Evolutionary conservation across 2,329 filamentous ascomycete species (phyloP).

Genomic region (Colletotrichum sp.): DNA sequence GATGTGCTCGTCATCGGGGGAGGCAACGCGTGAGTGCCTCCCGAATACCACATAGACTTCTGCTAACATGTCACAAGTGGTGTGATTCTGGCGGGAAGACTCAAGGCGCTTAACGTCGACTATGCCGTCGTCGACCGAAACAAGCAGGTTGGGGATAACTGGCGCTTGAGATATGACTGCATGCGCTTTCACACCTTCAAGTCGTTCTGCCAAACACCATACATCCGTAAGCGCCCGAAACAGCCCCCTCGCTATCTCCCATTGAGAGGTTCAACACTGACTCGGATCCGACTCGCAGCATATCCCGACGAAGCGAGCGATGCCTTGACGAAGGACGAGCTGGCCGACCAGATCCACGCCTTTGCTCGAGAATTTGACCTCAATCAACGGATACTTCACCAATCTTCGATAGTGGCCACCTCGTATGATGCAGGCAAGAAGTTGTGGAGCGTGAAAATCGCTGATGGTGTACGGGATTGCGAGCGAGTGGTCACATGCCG

Average conservation of each 20-base stretch:
- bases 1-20: constrained; percentile 39
- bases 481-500: constrained; percentile 15
- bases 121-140: constrained; percentile 40
- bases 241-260: fast-evolving
- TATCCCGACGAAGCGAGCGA: constrained; percentile 23
- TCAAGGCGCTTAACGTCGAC: constrained; percentile 41
- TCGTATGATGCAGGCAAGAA: constrained; percentile 23
- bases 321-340: constrained; percentile 26
- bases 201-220: constrained; percentile 38
- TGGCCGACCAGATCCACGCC: constrained; percentile 26
- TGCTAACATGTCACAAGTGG: constrained; percentile 19
- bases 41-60: too few relatives aligned
- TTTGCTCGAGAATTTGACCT: constrained; percentile 35
- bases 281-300: background rate
- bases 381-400: constrained; percentile 30
- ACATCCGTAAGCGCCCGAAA: constrained; percentile 26
- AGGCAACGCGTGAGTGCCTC: constrained; percentile 33
- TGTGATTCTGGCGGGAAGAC: constrained; percentile 34
- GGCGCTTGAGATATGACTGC: constrained; percentile 41
- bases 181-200: constrained; percentile 44
- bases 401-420: constrained; percentile 28
- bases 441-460: constrained; percentile 30
- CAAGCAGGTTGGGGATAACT: constrained; percentile 40
- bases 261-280: background rate
- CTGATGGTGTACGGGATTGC: background rate